Evolutionary conservation across 306 rosid species (phyloP), one percentile per base, ranked within the genome.

Genomic region (Dryas octopetala): DNA sequence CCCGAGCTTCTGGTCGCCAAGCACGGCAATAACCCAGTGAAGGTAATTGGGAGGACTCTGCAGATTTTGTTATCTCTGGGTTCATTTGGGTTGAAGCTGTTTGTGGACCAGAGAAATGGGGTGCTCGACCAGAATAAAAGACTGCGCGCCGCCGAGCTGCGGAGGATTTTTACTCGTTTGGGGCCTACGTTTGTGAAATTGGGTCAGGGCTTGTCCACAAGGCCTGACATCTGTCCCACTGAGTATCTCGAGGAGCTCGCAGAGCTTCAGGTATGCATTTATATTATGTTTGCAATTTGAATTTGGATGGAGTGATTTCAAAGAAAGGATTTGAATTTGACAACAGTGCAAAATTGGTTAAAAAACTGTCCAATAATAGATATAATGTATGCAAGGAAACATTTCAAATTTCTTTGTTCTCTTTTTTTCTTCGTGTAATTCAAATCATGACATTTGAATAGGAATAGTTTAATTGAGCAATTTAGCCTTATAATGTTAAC

Each of bases 111-210:
- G 17, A 88, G 86, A 57, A 90, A 79, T 53, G 95, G 95, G 43
- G 68, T 67, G 73, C 59, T 83, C 64, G 86, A 94, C 77, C 76
- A 79, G 66, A 91, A 91, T 75, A 94, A 71, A 70, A 82, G 89
- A 78, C 53, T 71, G 10, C 89, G 98, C 43, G 98, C 95, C 6
- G 85, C 76, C 46, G 96, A 94, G 85, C 85, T 94, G n/a, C 83
- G 89, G 76, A 54, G 1, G 2, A 76, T 87, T 40, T 91, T 91
- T 78, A 91, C 98, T 41, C 81, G 82, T 57, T 59, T 94, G 68
- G 98, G 98, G n/a, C 98, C 97, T n/a, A 94, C 98, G 23, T 94
- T 94, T 81, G 97, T 94, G 47, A 94, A 94, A 87, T 61, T 94
- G 53, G 98, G 98, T 45, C 98, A 94, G 89, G 96, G 94, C 41